These are phyloP conservation scores for Pseudogymnoascus sp. DNA, from an alignment of 2,329 filamentous ascomycete species.

Conservation along the genomic window DNA sequence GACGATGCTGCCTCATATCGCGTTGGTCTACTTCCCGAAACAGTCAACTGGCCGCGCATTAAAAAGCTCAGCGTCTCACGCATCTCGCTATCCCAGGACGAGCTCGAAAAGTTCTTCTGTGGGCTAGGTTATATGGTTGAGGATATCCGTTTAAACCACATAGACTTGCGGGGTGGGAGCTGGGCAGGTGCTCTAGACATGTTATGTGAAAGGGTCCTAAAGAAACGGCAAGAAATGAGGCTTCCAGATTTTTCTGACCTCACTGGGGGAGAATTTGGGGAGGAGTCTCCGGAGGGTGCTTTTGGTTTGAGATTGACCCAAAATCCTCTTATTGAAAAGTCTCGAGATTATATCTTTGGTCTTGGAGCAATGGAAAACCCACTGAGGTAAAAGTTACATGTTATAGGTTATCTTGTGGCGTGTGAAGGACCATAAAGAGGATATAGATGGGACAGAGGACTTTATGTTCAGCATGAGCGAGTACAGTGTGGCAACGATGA, in stretches of 20 bases:
- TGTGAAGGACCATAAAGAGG: background rate
- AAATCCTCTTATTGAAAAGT: background rate
- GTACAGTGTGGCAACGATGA: background rate
- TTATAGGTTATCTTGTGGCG: background rate
- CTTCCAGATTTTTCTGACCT: background rate
- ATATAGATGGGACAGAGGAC: background rate
- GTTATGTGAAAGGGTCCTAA: background rate
- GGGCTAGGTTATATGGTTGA: background rate
- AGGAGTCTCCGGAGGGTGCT: background rate
- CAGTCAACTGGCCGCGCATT: background rate
- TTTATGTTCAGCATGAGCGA: background rate
- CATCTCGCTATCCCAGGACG: background rate
- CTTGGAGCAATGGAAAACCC: background rate
- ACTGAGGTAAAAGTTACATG: background rate
- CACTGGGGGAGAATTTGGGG: background rate
- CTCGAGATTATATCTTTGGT: background rate
- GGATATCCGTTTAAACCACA: background rate
- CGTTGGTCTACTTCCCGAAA: background rate
- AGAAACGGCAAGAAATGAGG: background rate
- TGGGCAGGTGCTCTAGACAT: constrained; percentile 1
- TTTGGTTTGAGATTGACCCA: too few relatives aligned
- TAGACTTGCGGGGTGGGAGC: background rate
- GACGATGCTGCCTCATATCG: background rate
- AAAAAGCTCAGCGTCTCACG: background rate
- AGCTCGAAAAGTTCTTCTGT: background rate